Evolutionary conservation across 2,329 filamentous ascomycete species (phyloP).

Genomic region (Penicillium fuscoglaucum): DNA sequence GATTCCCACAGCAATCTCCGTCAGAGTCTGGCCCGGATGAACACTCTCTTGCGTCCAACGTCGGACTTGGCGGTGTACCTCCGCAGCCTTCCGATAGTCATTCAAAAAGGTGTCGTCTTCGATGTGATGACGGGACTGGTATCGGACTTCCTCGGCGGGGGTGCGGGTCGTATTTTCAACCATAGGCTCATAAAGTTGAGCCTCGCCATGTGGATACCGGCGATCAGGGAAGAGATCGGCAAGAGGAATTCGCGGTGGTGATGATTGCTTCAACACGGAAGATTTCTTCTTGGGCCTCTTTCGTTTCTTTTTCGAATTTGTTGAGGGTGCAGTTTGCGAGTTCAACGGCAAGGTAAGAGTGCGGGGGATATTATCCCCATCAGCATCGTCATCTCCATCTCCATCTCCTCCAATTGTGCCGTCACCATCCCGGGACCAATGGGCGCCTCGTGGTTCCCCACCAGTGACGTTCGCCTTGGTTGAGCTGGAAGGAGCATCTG

Average conservation of each 20-base stretch:
- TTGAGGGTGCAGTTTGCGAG: constrained; percentile 37
- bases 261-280: constrained; percentile 39
- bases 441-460: constrained; percentile 46
- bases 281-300: constrained; percentile 51
- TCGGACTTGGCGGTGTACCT: constrained; percentile 58
- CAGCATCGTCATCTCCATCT: constrained; percentile 25
- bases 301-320: constrained; percentile 40
- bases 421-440: constrained; percentile 48
- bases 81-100: constrained; percentile 58
- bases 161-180: constrained; percentile 49
- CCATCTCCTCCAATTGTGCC: constrained; percentile 39
- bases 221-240: constrained; percentile 48
- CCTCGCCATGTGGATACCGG: constrained; percentile 50
- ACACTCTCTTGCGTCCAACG: constrained; percentile 51
- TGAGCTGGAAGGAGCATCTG: constrained; percentile 28
- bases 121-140: constrained; percentile 41
- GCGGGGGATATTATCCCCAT: constrained; percentile 18
- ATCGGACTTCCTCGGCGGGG: constrained; percentile 50
- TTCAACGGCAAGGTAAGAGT: constrained; percentile 23
- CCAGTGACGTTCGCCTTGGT: constrained; percentile 30
- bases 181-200: constrained; percentile 42
- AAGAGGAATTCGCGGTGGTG: constrained; percentile 50
- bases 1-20: constrained; percentile 54
- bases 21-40: constrained; percentile 53
- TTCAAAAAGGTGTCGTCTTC: constrained; percentile 52